Conservation (phyloP, 2,329 filamentous ascomycete genomes). For the Penicillium sp. region DNA sequence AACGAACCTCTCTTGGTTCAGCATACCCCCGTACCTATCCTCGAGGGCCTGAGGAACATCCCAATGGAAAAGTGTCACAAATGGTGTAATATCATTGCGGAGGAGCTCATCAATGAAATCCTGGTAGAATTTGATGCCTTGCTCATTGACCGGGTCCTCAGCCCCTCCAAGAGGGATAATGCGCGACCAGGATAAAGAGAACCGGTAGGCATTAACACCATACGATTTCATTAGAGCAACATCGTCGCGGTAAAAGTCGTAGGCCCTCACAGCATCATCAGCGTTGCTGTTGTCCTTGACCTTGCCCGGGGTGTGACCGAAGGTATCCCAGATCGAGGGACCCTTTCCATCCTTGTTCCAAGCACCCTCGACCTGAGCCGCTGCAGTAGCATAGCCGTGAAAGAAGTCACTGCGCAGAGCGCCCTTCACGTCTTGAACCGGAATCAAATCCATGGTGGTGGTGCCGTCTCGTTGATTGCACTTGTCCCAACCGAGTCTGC, state of each 20-base stretch:
- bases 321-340: slow-evolving; percentile 81
- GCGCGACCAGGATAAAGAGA: slow-evolving; percentile 76
- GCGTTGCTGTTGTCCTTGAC: slow-evolving; percentile 76
- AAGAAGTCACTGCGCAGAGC: slow-evolving; percentile 34
- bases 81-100: slow-evolving; percentile 72
- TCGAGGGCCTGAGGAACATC: slow-evolving; percentile 76
- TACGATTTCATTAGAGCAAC: slow-evolving; percentile 74
- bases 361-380: slow-evolving; percentile 73
- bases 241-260: slow-evolving; percentile 74
- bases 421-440: slow-evolving; percentile 33
- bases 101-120: slow-evolving; percentile 76
- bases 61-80: slow-evolving; percentile 84
- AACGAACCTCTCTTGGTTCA: slow-evolving; percentile 76
- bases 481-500: neutral
- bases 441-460: slow-evolving; percentile 28
- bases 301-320: slow-evolving; percentile 75
- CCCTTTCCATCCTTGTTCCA: slow-evolving; percentile 73
- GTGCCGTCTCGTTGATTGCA: neutral
- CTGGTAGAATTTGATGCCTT: slow-evolving; percentile 76
- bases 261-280: slow-evolving; percentile 77
- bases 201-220: slow-evolving; percentile 75
- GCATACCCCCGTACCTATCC: slow-evolving; percentile 75
- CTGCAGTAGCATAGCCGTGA: slow-evolving; percentile 37
- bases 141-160: slow-evolving; percentile 74
- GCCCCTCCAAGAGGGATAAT: slow-evolving; percentile 79